Evolutionary conservation across 306 rosid genomes (phyloP).

Genomic region (Malus fusca): DNA sequence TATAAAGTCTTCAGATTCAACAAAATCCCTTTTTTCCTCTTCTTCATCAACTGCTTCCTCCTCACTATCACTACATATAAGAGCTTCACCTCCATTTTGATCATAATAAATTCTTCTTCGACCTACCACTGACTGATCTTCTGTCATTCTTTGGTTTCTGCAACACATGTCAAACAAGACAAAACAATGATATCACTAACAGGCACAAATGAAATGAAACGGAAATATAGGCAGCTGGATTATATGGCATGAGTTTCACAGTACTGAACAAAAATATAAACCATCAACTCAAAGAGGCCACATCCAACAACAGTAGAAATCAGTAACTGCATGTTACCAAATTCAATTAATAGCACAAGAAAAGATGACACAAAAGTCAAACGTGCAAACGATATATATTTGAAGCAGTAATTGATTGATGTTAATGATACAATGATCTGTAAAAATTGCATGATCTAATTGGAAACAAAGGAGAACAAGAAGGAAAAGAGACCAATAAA

Average conservation of each 20-base stretch:
- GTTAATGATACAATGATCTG: background rate
- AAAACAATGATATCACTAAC: conserved; percentile 10
- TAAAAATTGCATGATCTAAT: background rate
- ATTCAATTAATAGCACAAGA: background rate
- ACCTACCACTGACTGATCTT: conserved; percentile 96
- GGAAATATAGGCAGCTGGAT: conserved; percentile 2
- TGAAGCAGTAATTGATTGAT: background rate
- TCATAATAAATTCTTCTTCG: conserved; percentile 96
- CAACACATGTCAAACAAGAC: conserved; percentile 16
- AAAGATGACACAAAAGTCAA: background rate
- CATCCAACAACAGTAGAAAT: background rate
- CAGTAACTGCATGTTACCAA: background rate
- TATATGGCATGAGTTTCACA: background rate
- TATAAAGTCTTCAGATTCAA: conserved; percentile 87
- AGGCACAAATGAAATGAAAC: background rate
- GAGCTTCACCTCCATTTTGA: conserved; percentile 96
- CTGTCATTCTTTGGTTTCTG: conserved; percentile 99
- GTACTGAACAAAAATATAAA: background rate
- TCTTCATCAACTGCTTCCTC: conserved; percentile 86
- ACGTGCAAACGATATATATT: background rate
- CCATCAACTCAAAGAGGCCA: background rate
- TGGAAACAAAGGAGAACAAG: background rate
- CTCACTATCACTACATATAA: conserved; percentile 98
- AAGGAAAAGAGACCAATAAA: background rate
- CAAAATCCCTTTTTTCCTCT: conserved; percentile 79